Percentiles rank a stretch among this genome's conserved stretches.
Evolutionary conservation across 2,329 filamentous ascomycete genomes (phyloP).

Genomic region (Cylindrodendrum hubeiense): DNA sequence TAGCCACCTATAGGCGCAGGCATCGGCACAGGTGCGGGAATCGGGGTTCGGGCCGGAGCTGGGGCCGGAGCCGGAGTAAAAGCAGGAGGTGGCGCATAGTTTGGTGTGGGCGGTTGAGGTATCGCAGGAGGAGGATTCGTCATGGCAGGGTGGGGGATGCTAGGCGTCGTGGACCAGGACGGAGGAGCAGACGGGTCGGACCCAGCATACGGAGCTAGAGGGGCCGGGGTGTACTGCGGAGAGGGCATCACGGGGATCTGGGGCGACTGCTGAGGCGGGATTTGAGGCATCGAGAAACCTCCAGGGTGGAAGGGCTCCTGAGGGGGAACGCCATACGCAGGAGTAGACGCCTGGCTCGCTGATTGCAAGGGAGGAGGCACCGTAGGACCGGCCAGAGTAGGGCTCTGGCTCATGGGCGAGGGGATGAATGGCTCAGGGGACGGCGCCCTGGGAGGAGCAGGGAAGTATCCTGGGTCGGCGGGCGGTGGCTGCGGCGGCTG

Average conservation of each 20-base stretch:
- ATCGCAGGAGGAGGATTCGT: conserved; percentile 38
- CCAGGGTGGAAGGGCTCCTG: conserved; percentile 29
- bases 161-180: conserved; percentile 40
- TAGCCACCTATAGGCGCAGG: conserved; percentile 23
- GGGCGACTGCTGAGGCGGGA: conserved; percentile 46
- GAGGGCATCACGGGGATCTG: conserved; percentile 44
- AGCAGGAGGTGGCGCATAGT: conserved; percentile 27
- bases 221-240: conserved; percentile 38
- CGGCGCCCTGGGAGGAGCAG: conserved; percentile 30
- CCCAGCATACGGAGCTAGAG: conserved; percentile 29
- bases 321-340: conserved; percentile 1
- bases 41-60: conserved; percentile 1
- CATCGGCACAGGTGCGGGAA: conserved; percentile 20
- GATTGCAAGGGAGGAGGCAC: conserved; percentile 31
- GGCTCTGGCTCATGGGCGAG: conserved; percentile 50
- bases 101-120: conserved; percentile 29
- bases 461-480: conserved; percentile 50
- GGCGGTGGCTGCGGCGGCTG: conserved; percentile 40
- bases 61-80: conserved; percentile 27
- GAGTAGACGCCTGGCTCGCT: conserved; percentile 6
- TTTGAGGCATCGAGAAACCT: conserved; percentile 32
- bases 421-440: conserved; percentile 48
- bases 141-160: conserved; percentile 32
- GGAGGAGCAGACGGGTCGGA: conserved; percentile 36
- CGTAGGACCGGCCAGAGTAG: conserved; percentile 39